Evolutionary conservation across 768 basidiomycete species (phyloP), one percentile per base, ranked within the genome.

Genomic region (Auriscalpium microsporum): DNA sequence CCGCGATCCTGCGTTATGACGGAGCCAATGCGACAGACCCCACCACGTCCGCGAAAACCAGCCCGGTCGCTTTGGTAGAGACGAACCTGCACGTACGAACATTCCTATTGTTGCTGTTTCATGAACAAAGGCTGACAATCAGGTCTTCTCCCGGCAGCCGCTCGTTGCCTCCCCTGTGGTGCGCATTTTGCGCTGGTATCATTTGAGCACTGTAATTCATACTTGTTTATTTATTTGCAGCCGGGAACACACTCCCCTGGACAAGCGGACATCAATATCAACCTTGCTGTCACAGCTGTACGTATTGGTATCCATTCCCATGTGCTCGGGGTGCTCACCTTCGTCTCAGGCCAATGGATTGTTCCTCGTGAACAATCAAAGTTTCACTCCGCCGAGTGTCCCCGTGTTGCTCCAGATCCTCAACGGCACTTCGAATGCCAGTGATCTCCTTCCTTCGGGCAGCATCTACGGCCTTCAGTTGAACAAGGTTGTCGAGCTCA

Each of bases 331-430:
- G 11, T 33, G 35, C 40, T 42, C 13, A 13, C 14, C 4, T 10
- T 14, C 52, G 10, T 19, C 8, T 11, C 21, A 17, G 38, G 42
- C 19, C 10, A 7, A 14, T 14, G 14, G 6, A 4, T 6, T 1
- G 23, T 16, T 76, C 71, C 57, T 58, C 5, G 60, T 76, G 40
- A 73, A 76, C 56, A 65, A 64, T 19, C 58, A 53, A 1, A 65
- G 72, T 0, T 62, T 56, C 28, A 48, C 52, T 2, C 65, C 74
- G 1, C 78, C 78, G 0, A 68, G 64, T 21, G 69, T 72, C 1
- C 79, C 79, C 0, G 75, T 77, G 1, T 65, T 82, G 8, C 69
- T 80, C 13, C 78, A 81, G 58, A 76, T 80, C 48, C 59, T 80
- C 19, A 77, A 74, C 56, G 78, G 78, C 11, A 68, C 71, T 2